These are phyloP conservation scores for Sordaria brevicollis DNA, from an alignment of 495 filamentous ascomycete species.

Conservation along the genomic window DNA sequence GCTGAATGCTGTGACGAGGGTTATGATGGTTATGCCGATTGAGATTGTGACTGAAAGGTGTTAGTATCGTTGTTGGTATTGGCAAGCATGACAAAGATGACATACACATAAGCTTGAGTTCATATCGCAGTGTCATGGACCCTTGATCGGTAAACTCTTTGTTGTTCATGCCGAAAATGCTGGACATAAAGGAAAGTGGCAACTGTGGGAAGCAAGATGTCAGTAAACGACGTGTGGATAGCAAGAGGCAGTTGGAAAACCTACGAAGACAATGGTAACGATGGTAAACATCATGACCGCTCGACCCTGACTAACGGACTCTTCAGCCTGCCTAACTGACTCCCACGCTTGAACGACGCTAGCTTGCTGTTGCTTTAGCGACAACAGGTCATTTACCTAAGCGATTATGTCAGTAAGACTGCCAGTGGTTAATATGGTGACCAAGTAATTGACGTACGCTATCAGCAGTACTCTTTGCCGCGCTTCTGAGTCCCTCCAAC, in stretches of 20 bases:
- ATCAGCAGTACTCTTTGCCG: slow-evolving; percentile 15
- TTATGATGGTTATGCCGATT: slow-evolving; percentile 15
- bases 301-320: slow-evolving; percentile 45
- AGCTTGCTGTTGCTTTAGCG: slow-evolving; percentile 55
- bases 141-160: background rate
- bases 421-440: background rate
- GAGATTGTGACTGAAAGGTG: slow-evolving; percentile 21
- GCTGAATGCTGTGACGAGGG: slow-evolving; percentile 13
- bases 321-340: slow-evolving; percentile 45
- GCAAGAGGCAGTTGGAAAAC: slow-evolving; percentile 1
- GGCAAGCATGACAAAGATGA: too few relatives aligned
- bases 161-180: slow-evolving; percentile 5
- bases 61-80: background rate
- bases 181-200: slow-evolving; percentile 4
- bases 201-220: slow-evolving; percentile 4
- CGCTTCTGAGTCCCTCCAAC: slow-evolving; percentile 16
- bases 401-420: background rate
- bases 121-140: too few relatives aligned
- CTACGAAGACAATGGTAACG: slow-evolving; percentile 47
- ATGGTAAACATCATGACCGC: slow-evolving; percentile 57
- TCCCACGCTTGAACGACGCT: slow-evolving; percentile 49
- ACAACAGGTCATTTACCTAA: slow-evolving; percentile 37
- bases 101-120: too few relatives aligned
- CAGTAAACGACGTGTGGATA: too few relatives aligned
- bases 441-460: slow-evolving; percentile 10